Conservation (phyloP, 1,284 basidiomycete genomes). For the Xerocomus minutiporus region DNA sequence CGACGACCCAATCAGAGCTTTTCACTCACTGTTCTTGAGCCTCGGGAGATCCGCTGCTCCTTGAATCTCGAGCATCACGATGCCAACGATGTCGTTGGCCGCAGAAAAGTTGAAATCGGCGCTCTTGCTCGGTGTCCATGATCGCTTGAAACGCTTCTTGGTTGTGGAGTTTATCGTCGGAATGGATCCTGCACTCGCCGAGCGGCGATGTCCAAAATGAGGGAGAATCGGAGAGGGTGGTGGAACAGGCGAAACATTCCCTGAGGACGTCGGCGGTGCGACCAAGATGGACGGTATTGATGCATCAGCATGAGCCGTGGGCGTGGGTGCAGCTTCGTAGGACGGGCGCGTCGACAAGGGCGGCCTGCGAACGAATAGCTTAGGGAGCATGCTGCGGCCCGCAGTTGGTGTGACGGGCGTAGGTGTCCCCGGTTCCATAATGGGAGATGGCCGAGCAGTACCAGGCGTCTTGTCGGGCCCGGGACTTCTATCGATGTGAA, state of each 20-base stretch:
- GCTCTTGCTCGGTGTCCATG: conserved; percentile 32
- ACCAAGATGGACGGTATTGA: conserved; percentile 11
- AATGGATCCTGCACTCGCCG: conserved; percentile 30
- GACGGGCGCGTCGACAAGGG: conserved; percentile 32
- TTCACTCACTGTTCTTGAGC: conserved; percentile 75
- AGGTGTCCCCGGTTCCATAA: conserved; percentile 6
- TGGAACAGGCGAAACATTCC: conserved; percentile 9
- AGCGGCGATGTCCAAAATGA: conserved; percentile 30
- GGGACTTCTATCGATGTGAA: conserved; percentile 16
- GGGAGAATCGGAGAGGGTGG: conserved; percentile 18
- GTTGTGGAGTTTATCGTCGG: conserved; percentile 19
- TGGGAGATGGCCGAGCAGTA: conserved; percentile 26
- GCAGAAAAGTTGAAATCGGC: conserved; percentile 65
- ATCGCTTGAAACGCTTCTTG: conserved; percentile 31
- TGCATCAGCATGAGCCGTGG: conserved; percentile 9
- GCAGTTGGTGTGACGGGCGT: conserved; percentile 21
- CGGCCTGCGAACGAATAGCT: conserved; percentile 37
- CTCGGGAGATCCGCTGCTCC: conserved; percentile 80
- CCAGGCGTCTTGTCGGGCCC: conserved; percentile 17
- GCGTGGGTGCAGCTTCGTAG: conserved; percentile 19
- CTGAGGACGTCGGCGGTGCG: conserved; percentile 5
- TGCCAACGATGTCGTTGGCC: conserved; percentile 80
- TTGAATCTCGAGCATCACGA: conserved; percentile 79
- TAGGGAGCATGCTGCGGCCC: conserved; percentile 32
- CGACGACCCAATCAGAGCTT: conserved; percentile 1